A percentile compares a stretch with the other conserved stretches of the same genome.
phyloP scores from a whole-genome alignment of 345 rosid genomes.

The Gynandropsis gynandra region DNA sequence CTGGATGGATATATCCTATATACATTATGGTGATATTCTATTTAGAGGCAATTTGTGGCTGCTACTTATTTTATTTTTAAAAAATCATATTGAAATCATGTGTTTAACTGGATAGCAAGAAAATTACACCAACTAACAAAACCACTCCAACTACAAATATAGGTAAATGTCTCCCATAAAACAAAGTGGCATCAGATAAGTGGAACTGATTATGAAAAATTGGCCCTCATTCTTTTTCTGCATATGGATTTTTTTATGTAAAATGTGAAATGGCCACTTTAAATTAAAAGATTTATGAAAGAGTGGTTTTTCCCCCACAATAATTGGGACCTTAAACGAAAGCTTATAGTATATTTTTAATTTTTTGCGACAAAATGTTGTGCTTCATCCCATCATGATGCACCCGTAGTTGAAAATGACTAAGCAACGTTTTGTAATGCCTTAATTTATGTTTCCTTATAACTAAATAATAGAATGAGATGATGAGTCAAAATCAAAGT shows the following conservation, averaged over 20 bases:
- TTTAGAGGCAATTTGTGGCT: too few species aligned
- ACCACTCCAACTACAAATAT: too few species aligned
- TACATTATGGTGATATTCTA: too few species aligned
- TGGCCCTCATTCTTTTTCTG: neutral
- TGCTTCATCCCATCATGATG: slow-evolving; percentile 27
- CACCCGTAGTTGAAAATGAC: slow-evolving; percentile 31
- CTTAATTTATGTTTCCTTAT: slow-evolving; percentile 10
- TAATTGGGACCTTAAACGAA: slow-evolving; percentile 21
- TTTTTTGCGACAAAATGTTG: slow-evolving; percentile 18
- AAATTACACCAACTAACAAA: too few species aligned
- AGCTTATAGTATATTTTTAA: slow-evolving; percentile 10
- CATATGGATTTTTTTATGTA: slow-evolving; percentile 7
- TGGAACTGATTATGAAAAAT: slow-evolving; percentile 13
- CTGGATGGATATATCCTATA: too few species aligned
- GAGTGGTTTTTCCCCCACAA: neutral
- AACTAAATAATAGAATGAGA: slow-evolving; percentile 13
- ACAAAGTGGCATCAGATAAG: slow-evolving; percentile 23
- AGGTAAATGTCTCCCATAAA: slow-evolving; percentile 13
- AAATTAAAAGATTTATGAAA: neutral
- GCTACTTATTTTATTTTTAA: too few species aligned
- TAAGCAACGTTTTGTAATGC: slow-evolving; percentile 25
- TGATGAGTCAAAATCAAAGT: slow-evolving; percentile 26
- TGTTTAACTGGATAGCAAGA: too few species aligned
- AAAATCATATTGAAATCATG: too few species aligned
- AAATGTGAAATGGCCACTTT: slow-evolving; percentile 1